These are phyloP conservation scores for Leccinum barrowsii DNA, from an alignment of 768 basidiomycete species.

Conservation along the genomic window DNA sequence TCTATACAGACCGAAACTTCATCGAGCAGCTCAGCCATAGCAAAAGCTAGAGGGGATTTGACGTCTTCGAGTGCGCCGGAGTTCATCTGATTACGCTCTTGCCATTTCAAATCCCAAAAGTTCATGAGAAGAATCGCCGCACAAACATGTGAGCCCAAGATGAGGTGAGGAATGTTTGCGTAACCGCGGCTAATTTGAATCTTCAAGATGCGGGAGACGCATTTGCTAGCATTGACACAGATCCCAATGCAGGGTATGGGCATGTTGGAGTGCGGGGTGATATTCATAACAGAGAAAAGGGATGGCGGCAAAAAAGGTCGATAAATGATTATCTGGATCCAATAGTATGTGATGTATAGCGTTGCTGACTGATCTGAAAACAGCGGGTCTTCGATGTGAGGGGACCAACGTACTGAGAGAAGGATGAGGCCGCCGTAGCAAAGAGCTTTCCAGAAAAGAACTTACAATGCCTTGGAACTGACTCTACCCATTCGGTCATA, in stretches of 20 bases:
- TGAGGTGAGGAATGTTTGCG: constrained; percentile 41
- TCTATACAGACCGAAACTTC: constrained; percentile 27
- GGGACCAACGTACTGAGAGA: constrained; percentile 55
- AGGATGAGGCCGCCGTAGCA: not conserved
- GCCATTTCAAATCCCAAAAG: constrained; percentile 55
- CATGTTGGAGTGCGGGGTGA: constrained; percentile 28
- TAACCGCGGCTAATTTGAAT: constrained; percentile 44
- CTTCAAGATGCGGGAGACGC: constrained; percentile 58
- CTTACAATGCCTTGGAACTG: constrained; percentile 65
- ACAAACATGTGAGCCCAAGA: constrained; percentile 46
- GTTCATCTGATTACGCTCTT: constrained; percentile 36
- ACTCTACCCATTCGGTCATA: constrained; percentile 69
- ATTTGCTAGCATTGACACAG: constrained; percentile 59
- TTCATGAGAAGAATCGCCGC: constrained; percentile 52
- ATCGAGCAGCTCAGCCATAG: constrained; percentile 32
- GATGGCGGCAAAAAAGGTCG: constrained; percentile 60
- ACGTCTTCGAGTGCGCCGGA: constrained; percentile 23
- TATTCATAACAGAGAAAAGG: constrained; percentile 21
- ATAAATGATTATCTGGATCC: constrained; percentile 63
- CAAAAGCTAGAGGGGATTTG: constrained; percentile 27
- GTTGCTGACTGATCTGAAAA: constrained; percentile 57
- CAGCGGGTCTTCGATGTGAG: constrained; percentile 42
- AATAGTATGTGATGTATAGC: constrained; percentile 57
- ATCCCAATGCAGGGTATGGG: constrained; percentile 52
- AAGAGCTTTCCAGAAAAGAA: constrained; percentile 2